Base-by-base conservation (phyloP, 306 rosid genomes). In the Quercus variabilis region DNA sequence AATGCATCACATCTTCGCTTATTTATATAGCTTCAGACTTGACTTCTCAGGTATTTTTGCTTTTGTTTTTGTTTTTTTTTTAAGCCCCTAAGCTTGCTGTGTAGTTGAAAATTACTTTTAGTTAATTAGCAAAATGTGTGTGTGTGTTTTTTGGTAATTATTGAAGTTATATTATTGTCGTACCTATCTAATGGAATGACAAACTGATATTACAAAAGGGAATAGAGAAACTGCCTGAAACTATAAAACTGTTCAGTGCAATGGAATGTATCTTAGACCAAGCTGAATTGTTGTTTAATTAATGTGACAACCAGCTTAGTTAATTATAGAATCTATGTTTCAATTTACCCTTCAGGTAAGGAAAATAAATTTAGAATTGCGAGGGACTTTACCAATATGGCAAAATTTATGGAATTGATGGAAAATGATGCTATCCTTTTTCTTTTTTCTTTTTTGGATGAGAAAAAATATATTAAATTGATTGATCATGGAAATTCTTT, bases 11-110 rank as follows among this genome's bases (percentile, higher is more conserved):
- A 3, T 86, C 95, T 6, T 90, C 92, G 26, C 67, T 90, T 19
- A 89, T 90, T 77, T 90, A 84, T 67, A 74, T 77, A 28, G 95
- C 93, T 26, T 78, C 97, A 68, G 91, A 92, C 71, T 35, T 85
- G 19, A 92, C 95, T 68, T 82, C 95, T 12, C 95, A 92, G 93
- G 97, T 92, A 38, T 38, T 38, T 38, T 38, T 38, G 10, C 10
- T 38, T 38, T 38, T 38, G 43, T 38, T 38, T 35, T 35, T 35
- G 43, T 35, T 35, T 35, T 35, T 0, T 6, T 35, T 35, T 35
- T 5, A 10, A 71, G 26, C 17, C n/a, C 35, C 12, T 18, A 19
- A 67, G 38, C 72, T n/a, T 8, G 51, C 49, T 3, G 25, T 67
- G 26, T 63, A 20, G 4, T 58, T 9, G 3, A 21, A 58, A 58